Base-by-base conservation (phyloP, 192 early-diverging fungal species). In the Podila epigama region DNA sequence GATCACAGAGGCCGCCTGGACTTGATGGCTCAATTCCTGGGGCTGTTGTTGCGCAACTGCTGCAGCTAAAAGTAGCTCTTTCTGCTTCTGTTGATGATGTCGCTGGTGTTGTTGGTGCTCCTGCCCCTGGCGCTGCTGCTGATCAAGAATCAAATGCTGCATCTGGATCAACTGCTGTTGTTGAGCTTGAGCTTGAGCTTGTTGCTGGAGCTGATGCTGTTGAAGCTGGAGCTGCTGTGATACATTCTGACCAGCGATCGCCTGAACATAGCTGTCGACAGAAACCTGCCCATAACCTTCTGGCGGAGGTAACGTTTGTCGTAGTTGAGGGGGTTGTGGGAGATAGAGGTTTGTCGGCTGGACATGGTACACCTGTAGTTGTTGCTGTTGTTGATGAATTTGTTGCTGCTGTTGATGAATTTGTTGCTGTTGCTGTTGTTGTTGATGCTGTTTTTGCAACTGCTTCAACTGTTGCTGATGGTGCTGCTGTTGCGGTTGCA, bases 141-240 rank as follows among this genome's bases (percentile, higher is more conserved):
- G 85, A 15, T 79, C 81, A n/a, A 70, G 68, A 7, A 83, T 67
- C 62, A 77, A 56, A 15, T 79, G 81, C 29, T 84, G 83, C 20
- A 71, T 58, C 29, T 85, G 84, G 34, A 71, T 66, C 22, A 81
- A 68, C 25, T 87, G 87, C 51, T 87, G 86, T n/a, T 81, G 79
- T 60, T 87, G 79, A 51, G 70, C 79, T 34, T 54, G 59, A 20
- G 56, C 50, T 51, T 72, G 66, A 7, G 37, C 56, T 16, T 63
- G 64, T 15, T 57, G 66, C 27, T 70, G 58, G 0, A 51, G 63
- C 48, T 71, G 68, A 7, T 63, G 66, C 39, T 72, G 73, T 7
- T 42, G 65, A 42, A 64, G 70, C 4, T 68, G 66, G 7, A 66
- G 70, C 33, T 68, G 73, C 18, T 68, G 73, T 33, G 37, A 57